Conservation (phyloP, 768 basidiomycete species). For the Dentipellis sp. region DNA sequence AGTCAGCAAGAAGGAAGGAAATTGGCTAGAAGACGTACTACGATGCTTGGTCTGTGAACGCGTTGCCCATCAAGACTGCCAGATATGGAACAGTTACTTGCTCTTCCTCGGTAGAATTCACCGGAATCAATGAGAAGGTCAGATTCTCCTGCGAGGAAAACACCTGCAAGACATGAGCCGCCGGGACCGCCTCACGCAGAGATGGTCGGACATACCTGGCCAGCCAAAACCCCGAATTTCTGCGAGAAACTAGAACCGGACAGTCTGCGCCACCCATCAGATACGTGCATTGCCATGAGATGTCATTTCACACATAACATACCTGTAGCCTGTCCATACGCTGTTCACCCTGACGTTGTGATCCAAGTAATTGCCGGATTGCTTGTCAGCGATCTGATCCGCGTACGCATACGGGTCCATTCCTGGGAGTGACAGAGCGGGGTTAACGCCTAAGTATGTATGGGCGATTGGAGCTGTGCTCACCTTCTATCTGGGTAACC, state of each 20-base stretch:
- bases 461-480: not conserved
- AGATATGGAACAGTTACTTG: slow-evolving; percentile 44
- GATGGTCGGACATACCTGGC: slow-evolving; percentile 18
- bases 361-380: slow-evolving; percentile 57
- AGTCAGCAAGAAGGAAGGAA: not conserved
- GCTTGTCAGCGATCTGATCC: slow-evolving; percentile 44
- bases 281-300: slow-evolving; percentile 16
- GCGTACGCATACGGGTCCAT: slow-evolving; percentile 44
- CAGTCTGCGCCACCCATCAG: slow-evolving; percentile 3
- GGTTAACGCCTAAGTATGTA: no score
- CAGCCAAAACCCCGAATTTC: slow-evolving; percentile 47
- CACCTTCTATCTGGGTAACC: slow-evolving; percentile 44
- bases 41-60: slow-evolving; percentile 42
- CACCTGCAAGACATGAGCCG: slow-evolving; percentile 14
- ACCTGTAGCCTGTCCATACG: slow-evolving; percentile 48
- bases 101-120: slow-evolving; percentile 37
- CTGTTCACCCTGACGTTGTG: slow-evolving; percentile 56
- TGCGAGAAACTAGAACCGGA: slow-evolving; percentile 39
- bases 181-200: not conserved
- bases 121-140: slow-evolving; percentile 37
- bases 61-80: slow-evolving; percentile 33
- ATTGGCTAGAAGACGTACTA: slow-evolving; percentile 30
- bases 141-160: slow-evolving; percentile 38
- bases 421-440: not conserved
- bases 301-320: not conserved